Conservation (phyloP, 108 stramenopile genomes). For the Conticribra weissflogii region DNA sequence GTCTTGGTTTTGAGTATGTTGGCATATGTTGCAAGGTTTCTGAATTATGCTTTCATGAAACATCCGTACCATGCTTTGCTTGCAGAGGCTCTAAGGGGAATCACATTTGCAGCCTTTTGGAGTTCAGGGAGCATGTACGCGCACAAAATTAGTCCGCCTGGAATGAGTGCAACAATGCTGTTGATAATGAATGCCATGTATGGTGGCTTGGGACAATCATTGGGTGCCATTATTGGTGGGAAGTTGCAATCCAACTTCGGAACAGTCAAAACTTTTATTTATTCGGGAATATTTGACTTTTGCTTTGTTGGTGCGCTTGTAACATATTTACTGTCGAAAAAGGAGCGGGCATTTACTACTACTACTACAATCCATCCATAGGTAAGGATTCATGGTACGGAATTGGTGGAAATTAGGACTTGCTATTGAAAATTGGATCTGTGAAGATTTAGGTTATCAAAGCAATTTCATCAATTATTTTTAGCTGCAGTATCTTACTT, state of each 20-base stretch:
- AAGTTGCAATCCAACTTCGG: conserved; percentile 82
- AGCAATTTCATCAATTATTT: no score
- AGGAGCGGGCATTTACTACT: conserved; percentile 47
- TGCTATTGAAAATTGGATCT: no score
- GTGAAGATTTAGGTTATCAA: no score
- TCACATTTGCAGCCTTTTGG: conserved; percentile 96
- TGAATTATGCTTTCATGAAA: conserved; percentile 89
- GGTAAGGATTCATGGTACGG: neutral
- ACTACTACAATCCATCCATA: conserved; percentile 11
- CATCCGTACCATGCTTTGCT: conserved; percentile 90
- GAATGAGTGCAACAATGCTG: conserved; percentile 90
- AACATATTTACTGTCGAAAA: conserved; percentile 62
- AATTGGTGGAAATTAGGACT: no score
- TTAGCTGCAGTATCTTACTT: no score
- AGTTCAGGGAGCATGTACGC: conserved; percentile 91
- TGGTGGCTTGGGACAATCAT: conserved; percentile 92
- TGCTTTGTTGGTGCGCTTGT: conserved; percentile 69
- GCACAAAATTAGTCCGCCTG: conserved; percentile 87
- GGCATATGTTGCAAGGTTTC: conserved; percentile 85
- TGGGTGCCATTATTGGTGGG: conserved; percentile 93
- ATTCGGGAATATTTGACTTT: conserved; percentile 73
- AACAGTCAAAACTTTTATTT: conserved; percentile 75
- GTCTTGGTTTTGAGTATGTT: conserved; percentile 81
- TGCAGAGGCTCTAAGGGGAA: conserved; percentile 91
- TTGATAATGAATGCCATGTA: conserved; percentile 96